Conservation (phyloP, 805 yeast genomes). For the Yarrowia sp. region DNA sequence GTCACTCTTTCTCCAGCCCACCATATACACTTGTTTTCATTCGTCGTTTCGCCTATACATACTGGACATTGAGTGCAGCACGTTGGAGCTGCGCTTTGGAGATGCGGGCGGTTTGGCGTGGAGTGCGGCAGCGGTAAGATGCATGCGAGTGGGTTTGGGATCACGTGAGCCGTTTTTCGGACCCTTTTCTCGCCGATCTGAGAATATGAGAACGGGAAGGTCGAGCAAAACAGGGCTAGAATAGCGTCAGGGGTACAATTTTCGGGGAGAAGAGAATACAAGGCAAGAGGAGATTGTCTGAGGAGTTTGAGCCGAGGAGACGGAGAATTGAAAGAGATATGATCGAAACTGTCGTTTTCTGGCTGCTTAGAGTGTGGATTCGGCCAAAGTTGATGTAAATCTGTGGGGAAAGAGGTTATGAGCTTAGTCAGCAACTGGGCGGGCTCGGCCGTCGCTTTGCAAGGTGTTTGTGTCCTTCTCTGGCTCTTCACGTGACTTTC, state of each 20-base stretch:
- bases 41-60: background rate
- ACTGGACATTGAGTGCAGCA: constrained; percentile 1
- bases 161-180: constrained; percentile 31
- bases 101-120: constrained; percentile 9
- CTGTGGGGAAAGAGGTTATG: too few relatives aligned
- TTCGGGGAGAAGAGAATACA: background rate
- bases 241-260: background rate
- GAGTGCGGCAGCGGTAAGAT: constrained; percentile 13
- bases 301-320: background rate
- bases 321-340: background rate
- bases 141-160: constrained; percentile 5
- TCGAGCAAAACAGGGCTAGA: background rate
- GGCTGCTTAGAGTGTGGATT: too few relatives aligned
- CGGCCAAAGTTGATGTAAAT: too few relatives aligned
- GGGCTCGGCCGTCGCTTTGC: too few relatives aligned
- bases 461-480: too few relatives aligned
- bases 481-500: background rate
- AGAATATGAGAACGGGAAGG: background rate
- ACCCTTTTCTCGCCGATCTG: background rate
- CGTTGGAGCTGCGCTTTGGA: constrained; percentile 6
- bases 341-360: background rate
- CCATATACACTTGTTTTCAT: background rate
- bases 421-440: background rate
- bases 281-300: background rate
- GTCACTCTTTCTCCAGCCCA: background rate